Base-by-base conservation (phyloP, 192 early-diverging fungal genomes). In the Chytriomyces sp. region DNA sequence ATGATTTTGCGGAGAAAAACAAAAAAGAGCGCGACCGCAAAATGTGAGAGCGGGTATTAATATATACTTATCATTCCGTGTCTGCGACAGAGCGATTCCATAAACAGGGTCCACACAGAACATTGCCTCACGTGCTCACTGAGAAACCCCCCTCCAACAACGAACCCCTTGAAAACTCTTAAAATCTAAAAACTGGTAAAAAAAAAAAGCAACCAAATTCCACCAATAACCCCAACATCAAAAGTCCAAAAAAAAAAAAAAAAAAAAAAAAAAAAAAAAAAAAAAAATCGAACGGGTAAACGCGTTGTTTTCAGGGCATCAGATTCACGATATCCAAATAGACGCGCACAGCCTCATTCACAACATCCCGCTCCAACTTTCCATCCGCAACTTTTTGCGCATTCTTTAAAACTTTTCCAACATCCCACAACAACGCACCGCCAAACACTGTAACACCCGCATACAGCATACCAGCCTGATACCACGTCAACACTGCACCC, bases 321-420 rank as follows among this genome's bases (percentile, higher is more conserved):
- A 50, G 48, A 5, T 69, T 69, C 49, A 69, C 18, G n/a, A 69
- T 47, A 53, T 69, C 68, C 68, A 69, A 69, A 43, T 69, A 69
- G 16, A 69, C n/a, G 7, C 26, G 18, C 68, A 69, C n/a, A 10
- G 68, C 68, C 20, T 69, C 68, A 53, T 69, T 69, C 7, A 69
- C 53, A n/a, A 53, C 13, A 69, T 69, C 68, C 6, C 46, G 23
- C 6, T 28, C 35, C 68, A 53, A 53, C 46, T 69, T 28, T n/a
- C 68, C 68, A 48, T 28, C 13, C n/a, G 48, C 49, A 46, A 69
- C 68, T 26, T 50, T 50, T n/a, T 50, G n/a, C 26, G 26, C 68
- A 28, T 69, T 69, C 18, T 7, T 11, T 23, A 69, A 16, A 10
- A 69, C 46, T 26, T 50, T 48, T 1, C 13, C 49, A 18, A 47